phyloP scores from a whole-genome alignment of 2,329 filamentous ascomycete species.

The Tothia fuscella region DNA sequence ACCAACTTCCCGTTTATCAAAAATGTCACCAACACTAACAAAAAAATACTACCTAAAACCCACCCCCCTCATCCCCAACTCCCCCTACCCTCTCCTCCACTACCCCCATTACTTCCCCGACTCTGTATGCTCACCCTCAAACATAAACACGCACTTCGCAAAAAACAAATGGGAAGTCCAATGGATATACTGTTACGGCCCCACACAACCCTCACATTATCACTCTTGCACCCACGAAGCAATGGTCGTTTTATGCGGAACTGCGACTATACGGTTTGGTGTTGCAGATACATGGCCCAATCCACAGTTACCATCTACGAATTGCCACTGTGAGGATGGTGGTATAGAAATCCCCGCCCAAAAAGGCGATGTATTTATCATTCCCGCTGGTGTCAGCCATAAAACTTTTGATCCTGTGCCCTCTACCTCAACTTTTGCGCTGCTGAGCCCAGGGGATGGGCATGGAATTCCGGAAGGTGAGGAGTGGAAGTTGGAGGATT shows the following conservation, averaged over 20 bases:
- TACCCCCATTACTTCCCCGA: conserved; percentile 26
- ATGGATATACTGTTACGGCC: conserved; percentile 47
- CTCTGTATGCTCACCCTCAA: conserved; percentile 17
- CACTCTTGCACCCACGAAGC: conserved; percentile 45
- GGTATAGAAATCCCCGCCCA: conserved; percentile 37
- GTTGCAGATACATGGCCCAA: conserved; percentile 37
- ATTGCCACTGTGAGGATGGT: too few species aligned
- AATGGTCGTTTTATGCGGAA: conserved; percentile 44
- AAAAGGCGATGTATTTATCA: conserved; percentile 46
- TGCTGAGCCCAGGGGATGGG: conserved; percentile 35
- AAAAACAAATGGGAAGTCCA: conserved; percentile 41
- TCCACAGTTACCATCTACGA: too few species aligned
- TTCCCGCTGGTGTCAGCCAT: conserved; percentile 45
- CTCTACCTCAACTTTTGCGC: conserved; percentile 21
- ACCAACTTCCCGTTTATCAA: too few species aligned
- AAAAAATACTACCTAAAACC: conserved; percentile 6
- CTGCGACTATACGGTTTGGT: conserved; percentile 43
- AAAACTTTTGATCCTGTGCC: conserved; percentile 39
- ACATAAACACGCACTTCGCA: conserved; percentile 34
- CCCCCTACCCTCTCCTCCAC: conserved; percentile 40
- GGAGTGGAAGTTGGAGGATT: conserved; percentile 24
- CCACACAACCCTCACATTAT: conserved; percentile 44
- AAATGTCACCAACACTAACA: too few species aligned
- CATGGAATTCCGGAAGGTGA: conserved; percentile 21
- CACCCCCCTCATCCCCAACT: conserved; percentile 17